Base-by-base conservation (phyloP, 2,329 filamentous ascomycete genomes). In the Penicillium hesseltinei region DNA sequence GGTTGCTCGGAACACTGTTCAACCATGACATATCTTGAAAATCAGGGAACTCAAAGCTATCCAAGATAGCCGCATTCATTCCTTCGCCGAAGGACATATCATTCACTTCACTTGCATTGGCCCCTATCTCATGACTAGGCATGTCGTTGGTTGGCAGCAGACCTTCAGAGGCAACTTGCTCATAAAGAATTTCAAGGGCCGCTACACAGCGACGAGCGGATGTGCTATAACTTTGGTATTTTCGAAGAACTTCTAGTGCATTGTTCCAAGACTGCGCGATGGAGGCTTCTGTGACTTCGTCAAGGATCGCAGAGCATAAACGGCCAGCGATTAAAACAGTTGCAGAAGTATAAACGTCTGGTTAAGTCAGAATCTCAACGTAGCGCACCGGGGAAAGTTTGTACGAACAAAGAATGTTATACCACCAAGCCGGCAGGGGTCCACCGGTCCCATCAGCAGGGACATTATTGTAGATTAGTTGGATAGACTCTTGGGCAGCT, bases 391-490 rank as follows among this genome's bases (percentile, higher is more conserved):
- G 15, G 3, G 9, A 27, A 6, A 33, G 4, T 10, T 3, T 35
- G 10, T 25, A 57, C 70, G 55, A 45, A 73, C 70, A 75, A 2
- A 74, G 65, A 23, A 74, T 71, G 4, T 73, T 71, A 47, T 73
- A 74, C 72, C 73, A 74, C 72, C 72, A 75, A 1, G 71, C 71
- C 7, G 72, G 72, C 38, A 74, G 59, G 0, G 66, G 68, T 0
- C 71, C 71, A 3, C 65, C 59, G 1, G 66, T 67, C 1, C 66
- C 67, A 35, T 72, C 66, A 2, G 60, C 39, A 1, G 71, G 69
- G 3, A 71, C 62, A 25, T 72, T 68, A 8, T 56, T 62, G 38
- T 70, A 58, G 11, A 74, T 72, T 10, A 71, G 50, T 29, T 69
- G 61, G 25, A 75, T 73, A 1, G 69, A 62, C 55, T 73, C 70